A percentile compares a stretch with the other conserved stretches of the same genome.
These are phyloP conservation scores for Beauveria sp. DNA, from an alignment of 2,329 filamentous ascomycete species.

Conservation along the genomic window DNA sequence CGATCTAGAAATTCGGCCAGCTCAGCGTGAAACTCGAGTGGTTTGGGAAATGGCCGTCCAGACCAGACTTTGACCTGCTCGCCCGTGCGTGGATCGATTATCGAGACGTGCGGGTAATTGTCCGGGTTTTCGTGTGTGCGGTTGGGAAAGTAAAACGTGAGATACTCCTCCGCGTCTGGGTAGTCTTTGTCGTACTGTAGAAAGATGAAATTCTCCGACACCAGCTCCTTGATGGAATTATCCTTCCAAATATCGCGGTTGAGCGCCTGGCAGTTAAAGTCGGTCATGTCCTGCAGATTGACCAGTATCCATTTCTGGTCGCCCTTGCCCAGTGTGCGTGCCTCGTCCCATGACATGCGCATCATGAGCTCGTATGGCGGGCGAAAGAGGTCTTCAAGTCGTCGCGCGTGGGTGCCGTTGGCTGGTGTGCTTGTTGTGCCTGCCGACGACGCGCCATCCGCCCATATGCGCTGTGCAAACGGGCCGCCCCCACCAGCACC, in stretches of 20 bases:
- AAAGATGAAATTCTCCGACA: conserved; percentile 91
- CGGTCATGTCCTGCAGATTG: conserved; percentile 86
- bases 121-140: conserved; percentile 69
- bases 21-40: conserved; percentile 80
- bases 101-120: conserved; percentile 91
- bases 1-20: conserved; percentile 94
- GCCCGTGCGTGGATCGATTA: conserved; percentile 89
- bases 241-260: conserved; percentile 98
- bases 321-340: conserved; percentile 77
- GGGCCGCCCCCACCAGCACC: conserved; percentile 22
- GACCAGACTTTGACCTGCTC: conserved; percentile 98
- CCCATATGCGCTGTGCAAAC: conserved; percentile 33
- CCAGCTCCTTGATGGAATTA: conserved; percentile 63
- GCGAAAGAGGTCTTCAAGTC: conserved; percentile 84
- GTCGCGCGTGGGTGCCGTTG: conserved; percentile 59
- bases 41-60: conserved; percentile 67
- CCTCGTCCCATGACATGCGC: conserved; percentile 71
- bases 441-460: conserved; percentile 19
- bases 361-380: conserved; percentile 89
- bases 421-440: conserved; percentile 23
- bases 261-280: conserved; percentile 90
- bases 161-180: conserved; percentile 67
- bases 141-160: conserved; percentile 79
- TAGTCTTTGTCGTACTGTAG: conserved; percentile 89
- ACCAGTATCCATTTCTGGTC: conserved; percentile 91